Conservation (phyloP, 306 rosid species). For the Pueraria montana region DNA sequence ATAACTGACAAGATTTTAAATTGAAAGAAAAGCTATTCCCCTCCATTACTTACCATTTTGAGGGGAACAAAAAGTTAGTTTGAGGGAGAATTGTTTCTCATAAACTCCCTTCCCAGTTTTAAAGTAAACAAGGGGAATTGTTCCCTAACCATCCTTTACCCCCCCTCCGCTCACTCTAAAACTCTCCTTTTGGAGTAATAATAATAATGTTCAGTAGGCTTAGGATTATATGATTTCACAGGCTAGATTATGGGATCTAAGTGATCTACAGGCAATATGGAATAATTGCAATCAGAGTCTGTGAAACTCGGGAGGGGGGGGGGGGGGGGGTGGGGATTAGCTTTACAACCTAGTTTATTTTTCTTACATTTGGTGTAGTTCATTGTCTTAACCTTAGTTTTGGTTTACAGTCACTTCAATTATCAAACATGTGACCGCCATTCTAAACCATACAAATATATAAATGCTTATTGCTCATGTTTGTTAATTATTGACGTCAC, state of each 20-base stretch:
- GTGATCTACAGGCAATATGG: background rate
- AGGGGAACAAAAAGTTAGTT: background rate
- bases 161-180: conserved; percentile 2
- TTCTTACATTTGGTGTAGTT: background rate
- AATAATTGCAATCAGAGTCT: background rate
- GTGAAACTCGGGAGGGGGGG: background rate
- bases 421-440: background rate
- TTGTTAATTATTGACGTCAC: no score
- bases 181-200: conserved; percentile 35
- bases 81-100: conserved; percentile 28
- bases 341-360: background rate
- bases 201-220: background rate
- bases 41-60: background rate
- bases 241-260: conserved; percentile 19
- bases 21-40: background rate
- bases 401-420: conserved; percentile 14
- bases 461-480: no score
- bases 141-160: conserved; percentile 15
- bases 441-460: no score
- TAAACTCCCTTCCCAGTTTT: conserved; percentile 18
- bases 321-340: background rate
- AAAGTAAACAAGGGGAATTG: background rate
- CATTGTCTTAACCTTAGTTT: conserved; percentile 27
- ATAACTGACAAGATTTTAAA: conserved; percentile 2
- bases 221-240: background rate